Conservation (phyloP, 202 grass and related monocot genomes). For the Cymbopogon flexuosus region DNA sequence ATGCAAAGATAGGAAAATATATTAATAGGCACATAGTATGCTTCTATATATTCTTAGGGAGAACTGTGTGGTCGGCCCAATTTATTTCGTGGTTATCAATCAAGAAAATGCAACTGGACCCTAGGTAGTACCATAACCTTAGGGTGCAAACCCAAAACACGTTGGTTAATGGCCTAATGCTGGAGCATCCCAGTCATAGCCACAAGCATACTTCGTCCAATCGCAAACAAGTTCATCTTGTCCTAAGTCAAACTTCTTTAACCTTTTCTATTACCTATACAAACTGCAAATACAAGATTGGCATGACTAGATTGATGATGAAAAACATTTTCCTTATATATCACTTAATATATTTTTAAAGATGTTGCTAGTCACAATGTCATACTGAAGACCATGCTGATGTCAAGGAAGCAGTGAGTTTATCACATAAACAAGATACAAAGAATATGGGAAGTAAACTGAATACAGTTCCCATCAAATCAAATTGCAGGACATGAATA, state of each 20-base stretch:
- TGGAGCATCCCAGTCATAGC: neutral
- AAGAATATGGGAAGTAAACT: neutral
- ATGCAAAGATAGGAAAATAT: neutral
- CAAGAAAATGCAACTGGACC: neutral
- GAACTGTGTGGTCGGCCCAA: neutral
- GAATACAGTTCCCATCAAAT: neutral
- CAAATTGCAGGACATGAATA: neutral
- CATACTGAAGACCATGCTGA: neutral
- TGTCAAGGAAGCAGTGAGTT: neutral
- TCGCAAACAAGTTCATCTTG: neutral
- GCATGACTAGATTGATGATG: neutral
- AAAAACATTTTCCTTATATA: neutral
- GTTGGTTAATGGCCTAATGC: neutral
- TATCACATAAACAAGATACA: neutral
- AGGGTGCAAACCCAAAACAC: neutral
- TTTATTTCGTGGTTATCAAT: neutral
- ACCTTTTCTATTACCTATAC: neutral
- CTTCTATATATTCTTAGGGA: neutral
- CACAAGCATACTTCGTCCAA: neutral
- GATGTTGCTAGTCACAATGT: neutral
- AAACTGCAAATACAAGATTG: neutral
- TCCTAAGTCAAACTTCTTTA: neutral
- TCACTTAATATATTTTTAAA: neutral
- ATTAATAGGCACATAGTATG: neutral
- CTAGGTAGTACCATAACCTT: neutral